phyloP scores from a whole-genome alignment of 2,329 filamentous ascomycete species.

The Botrytis paeoniae region DNA sequence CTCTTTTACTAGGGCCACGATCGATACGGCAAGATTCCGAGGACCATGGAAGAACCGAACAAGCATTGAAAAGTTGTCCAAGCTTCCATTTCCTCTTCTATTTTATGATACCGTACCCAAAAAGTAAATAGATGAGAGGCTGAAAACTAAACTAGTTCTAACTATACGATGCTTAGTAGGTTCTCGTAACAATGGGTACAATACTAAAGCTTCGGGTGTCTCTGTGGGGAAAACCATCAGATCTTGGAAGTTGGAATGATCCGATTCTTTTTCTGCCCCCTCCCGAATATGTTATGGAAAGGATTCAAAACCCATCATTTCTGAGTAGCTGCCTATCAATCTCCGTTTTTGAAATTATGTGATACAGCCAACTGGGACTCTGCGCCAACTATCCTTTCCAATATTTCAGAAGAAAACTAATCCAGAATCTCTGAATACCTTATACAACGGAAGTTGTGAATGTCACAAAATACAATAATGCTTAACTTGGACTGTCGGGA shows the following conservation, averaged over 20 bases:
- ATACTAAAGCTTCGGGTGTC: not conserved
- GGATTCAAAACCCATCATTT: not conserved
- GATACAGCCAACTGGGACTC: not conserved
- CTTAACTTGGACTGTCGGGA: not conserved
- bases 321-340: not conserved
- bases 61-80: not conserved
- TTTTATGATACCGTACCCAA: not conserved
- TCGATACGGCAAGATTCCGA: not conserved
- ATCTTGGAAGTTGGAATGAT: not conserved
- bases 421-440: not conserved
- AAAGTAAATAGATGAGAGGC: not conserved
- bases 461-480: not conserved
- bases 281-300: not conserved
- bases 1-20: not conserved
- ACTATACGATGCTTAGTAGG: not conserved
- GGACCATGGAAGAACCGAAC: not conserved
- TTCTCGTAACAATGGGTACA: rapidly evolving
- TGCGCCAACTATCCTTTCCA: not conserved
- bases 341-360: not conserved
- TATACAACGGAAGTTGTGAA: not conserved
- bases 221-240: not conserved
- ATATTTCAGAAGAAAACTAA: not conserved
- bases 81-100: not conserved
- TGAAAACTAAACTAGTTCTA: rapidly evolving
- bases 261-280: not conserved